A percentile compares a stretch with the other conserved stretches of the same genome.
Conservation (phyloP, 2,329 filamentous ascomycete species). For the Ophiocordyceps camponoti-floridani region DNA sequence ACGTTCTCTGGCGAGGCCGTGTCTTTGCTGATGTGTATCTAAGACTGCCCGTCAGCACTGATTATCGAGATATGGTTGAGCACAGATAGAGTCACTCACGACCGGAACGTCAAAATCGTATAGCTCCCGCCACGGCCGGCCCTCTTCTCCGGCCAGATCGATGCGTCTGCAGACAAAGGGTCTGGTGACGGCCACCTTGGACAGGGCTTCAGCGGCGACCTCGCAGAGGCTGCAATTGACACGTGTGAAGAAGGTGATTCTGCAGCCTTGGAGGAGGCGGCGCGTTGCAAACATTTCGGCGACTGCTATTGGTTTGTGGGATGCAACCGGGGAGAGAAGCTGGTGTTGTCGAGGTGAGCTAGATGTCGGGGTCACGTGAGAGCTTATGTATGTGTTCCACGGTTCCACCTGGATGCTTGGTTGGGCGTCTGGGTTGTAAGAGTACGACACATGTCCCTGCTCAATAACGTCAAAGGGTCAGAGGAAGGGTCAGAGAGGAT, state of each 20-base stretch:
- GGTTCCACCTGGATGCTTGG: too few species aligned
- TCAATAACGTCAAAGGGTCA: too few species aligned
- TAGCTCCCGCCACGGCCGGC: constrained; percentile 48
- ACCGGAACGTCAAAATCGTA: constrained; percentile 76
- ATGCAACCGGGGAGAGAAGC: too few species aligned
- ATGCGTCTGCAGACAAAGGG: constrained; percentile 55
- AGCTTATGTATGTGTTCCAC: too few species aligned
- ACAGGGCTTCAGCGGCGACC: constrained; percentile 45
- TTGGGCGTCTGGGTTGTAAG: too few species aligned
- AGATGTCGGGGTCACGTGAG: too few species aligned
- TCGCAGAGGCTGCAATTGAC: constrained; percentile 52
- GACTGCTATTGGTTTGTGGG: too few species aligned
- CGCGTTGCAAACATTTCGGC: constrained; percentile 29
- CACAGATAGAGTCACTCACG: constrained; percentile 26
- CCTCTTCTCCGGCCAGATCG: constrained; percentile 46
- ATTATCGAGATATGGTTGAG: too few species aligned
- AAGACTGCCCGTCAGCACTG: too few species aligned
- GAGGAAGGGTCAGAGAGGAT: too few species aligned
- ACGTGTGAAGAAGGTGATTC: constrained; percentile 61
- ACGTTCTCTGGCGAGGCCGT: constrained; percentile 31
- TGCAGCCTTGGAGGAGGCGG: constrained; percentile 33
- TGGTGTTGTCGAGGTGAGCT: too few species aligned
- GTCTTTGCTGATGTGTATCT: constrained; percentile 47
- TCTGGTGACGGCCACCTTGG: constrained; percentile 45
- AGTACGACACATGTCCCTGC: too few species aligned